These are phyloP conservation scores for Globisporangium ultimum DNA, from an alignment of 352 stramenopile species.

Conservation along the genomic window DNA sequence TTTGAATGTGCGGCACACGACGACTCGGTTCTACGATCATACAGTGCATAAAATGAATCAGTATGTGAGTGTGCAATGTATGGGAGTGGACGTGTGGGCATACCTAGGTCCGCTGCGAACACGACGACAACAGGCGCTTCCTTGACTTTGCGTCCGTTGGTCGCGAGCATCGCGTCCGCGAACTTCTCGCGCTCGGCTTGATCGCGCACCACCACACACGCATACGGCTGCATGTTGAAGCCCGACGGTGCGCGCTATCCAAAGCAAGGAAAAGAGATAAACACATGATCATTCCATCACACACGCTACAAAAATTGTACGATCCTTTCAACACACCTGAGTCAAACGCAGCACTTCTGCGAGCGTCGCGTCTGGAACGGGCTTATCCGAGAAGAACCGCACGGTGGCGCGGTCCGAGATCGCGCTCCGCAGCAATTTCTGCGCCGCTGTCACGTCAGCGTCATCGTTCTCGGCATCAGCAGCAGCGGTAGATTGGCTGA, in stretches of 20 bases:
- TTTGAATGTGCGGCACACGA: slow-evolving; percentile 64
- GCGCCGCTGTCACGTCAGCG: neutral
- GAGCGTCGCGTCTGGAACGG: slow-evolving; percentile 54
- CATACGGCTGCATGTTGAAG: slow-evolving; percentile 84
- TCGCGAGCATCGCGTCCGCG: slow-evolving; percentile 71
- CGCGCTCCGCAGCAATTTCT: slow-evolving; percentile 8
- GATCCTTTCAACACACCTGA: slow-evolving; percentile 22
- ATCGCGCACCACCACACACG: slow-evolving; percentile 74
- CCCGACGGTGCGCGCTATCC: slow-evolving; percentile 61
- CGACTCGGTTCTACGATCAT: slow-evolving; percentile 52
- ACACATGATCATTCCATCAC: neutral
- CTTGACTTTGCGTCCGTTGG: slow-evolving; percentile 71
- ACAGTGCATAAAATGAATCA: slow-evolving; percentile 1
- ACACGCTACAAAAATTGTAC: neutral
- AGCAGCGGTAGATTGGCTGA: neutral
- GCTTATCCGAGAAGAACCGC: slow-evolving; percentile 13
- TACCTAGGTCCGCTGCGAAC: slow-evolving; percentile 75
- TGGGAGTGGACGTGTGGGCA: neutral
- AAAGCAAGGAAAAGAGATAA: slow-evolving; percentile 1
- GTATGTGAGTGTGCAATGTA: neutral
- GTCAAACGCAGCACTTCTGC: slow-evolving; percentile 65
- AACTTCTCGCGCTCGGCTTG: slow-evolving; percentile 65
- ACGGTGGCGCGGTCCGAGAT: slow-evolving; percentile 8
- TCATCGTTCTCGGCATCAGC: neutral
- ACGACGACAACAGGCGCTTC: slow-evolving; percentile 77